These are phyloP conservation scores for Pythium aristosporum DNA, from an alignment of 352 stramenopile genomes.

Conservation along the genomic window DNA sequence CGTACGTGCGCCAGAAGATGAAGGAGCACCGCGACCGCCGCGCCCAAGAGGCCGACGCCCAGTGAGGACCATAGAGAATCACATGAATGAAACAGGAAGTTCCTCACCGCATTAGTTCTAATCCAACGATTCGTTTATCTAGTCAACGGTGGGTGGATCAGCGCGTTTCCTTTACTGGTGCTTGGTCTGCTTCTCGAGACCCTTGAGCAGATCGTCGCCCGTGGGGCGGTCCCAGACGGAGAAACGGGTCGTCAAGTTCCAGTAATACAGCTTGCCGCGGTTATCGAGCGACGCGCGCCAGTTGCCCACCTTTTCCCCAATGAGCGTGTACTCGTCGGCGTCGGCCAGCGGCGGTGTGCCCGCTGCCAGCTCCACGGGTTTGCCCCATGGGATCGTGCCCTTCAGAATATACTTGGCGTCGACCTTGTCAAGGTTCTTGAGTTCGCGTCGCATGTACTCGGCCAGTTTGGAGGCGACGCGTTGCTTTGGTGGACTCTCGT, in stretches of 20 bases:
- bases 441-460: constrained; percentile 76
- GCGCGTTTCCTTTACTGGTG: constrained; percentile 14
- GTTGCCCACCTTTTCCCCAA: constrained; percentile 82
- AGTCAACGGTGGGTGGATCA: background rate
- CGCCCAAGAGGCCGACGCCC: constrained; percentile 23
- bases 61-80: background rate
- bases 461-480: constrained; percentile 57
- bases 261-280: constrained; percentile 87
- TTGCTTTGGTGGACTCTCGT: constrained; percentile 57
- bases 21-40: constrained; percentile 58
- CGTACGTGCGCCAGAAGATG: constrained; percentile 78
- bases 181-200: constrained; percentile 33
- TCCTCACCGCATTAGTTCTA: no score
- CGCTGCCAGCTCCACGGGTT: constrained; percentile 25
- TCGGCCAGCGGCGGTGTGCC: constrained; percentile 25
- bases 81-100: background rate
- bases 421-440: constrained; percentile 81
- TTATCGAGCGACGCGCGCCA: constrained; percentile 85
- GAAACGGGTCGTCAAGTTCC: constrained; percentile 82
- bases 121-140: no score
- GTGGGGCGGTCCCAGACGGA: constrained; percentile 77
- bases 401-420: constrained; percentile 66
- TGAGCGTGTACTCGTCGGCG: constrained; percentile 67
- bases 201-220: constrained; percentile 55
- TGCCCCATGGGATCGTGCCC: constrained; percentile 75